Base-by-base conservation (phyloP, 2,329 filamentous ascomycete species). In the Botrytis byssoidea region DNA sequence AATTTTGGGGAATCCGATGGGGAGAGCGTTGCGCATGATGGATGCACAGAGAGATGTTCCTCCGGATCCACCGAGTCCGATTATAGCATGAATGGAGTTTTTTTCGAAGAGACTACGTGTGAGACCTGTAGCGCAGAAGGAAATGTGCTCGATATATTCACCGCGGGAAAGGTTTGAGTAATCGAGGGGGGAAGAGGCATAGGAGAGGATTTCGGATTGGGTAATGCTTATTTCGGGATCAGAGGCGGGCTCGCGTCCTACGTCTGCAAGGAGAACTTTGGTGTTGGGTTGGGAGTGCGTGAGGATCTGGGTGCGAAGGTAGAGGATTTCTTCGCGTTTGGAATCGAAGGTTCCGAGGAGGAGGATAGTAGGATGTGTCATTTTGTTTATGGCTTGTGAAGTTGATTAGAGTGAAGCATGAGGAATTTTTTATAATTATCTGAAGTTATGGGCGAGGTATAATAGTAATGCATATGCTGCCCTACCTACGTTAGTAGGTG, bases 1-100 rank as follows among this genome's bases (percentile, higher is more conserved):
- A 63, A 93, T 77, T 78, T 93, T 93, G 0, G 91, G 91, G 69
- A 93, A 87, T 0, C 90, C 90, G 20, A 93, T 84, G 0, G 91
- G 90, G 0, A 91, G 79, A 0, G 84, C 86, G 2, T 86, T 82
- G 22, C 88, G 84, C 90, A 93, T 92, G 0, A 89, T 85, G 0
- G 86, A 82, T 0, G 90, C 85, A 0, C 87, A 86, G 18, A 93
- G 83, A 3, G 87, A 86, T 0, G 90, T 92, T 0, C 89, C 89
- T 35, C 88, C 86, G 0, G 88, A 91, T 0, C 91, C 91, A 12
- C 89, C 91, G 0, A 89, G 85, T 0, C 85, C 85, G 20, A 92
- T 81, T 22, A 90, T 85, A 2, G 85, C 90, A 63, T 90, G 85
- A 46, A 91, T 84, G 2, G 78, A 67, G 0, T 78, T 76, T 1